Conservation (phyloP, 2,329 filamentous ascomycete genomes). For the Phoma sp. region DNA sequence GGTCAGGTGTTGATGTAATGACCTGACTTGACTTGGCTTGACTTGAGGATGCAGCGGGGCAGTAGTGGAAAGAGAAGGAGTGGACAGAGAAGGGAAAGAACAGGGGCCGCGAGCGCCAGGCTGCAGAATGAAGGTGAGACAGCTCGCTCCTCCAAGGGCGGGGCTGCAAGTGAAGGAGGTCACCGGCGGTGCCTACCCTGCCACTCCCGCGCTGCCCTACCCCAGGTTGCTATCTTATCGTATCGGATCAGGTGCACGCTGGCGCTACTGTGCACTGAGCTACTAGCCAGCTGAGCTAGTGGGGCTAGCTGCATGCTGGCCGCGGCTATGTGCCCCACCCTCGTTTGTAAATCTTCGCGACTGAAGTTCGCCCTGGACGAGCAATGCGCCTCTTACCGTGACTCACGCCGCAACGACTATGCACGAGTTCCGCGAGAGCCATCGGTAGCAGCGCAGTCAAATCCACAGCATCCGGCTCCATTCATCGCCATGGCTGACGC, state of each 20-base stretch:
- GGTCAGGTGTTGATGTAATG: background rate
- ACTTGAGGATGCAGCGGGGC: too few relatives aligned
- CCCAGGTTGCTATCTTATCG: slow-evolving; percentile 2
- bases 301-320: slow-evolving; percentile 19
- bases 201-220: slow-evolving; percentile 5
- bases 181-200: slow-evolving; percentile 20
- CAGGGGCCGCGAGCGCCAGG: background rate
- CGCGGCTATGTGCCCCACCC: slow-evolving; percentile 26
- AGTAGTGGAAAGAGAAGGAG: background rate
- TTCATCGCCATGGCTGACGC: slow-evolving; percentile 26
- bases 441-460: slow-evolving; percentile 23
- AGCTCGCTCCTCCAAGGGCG: slow-evolving; percentile 4
- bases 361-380: slow-evolving; percentile 14
- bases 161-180: slow-evolving; percentile 4
- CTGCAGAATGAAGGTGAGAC: slow-evolving; percentile 4
- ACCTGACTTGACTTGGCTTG: too few relatives aligned
- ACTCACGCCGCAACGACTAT: slow-evolving; percentile 33
- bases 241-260: slow-evolving; percentile 24
- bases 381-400: slow-evolving; percentile 22
- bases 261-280: too few relatives aligned
- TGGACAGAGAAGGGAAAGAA: background rate
- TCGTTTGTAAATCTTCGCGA: slow-evolving; percentile 20
- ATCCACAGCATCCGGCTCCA: background rate
- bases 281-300: too few relatives aligned
- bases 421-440: slow-evolving; percentile 14